Base-by-base conservation (phyloP, 768 basidiomycete genomes). In the Amanita pallidorosea region DNA sequence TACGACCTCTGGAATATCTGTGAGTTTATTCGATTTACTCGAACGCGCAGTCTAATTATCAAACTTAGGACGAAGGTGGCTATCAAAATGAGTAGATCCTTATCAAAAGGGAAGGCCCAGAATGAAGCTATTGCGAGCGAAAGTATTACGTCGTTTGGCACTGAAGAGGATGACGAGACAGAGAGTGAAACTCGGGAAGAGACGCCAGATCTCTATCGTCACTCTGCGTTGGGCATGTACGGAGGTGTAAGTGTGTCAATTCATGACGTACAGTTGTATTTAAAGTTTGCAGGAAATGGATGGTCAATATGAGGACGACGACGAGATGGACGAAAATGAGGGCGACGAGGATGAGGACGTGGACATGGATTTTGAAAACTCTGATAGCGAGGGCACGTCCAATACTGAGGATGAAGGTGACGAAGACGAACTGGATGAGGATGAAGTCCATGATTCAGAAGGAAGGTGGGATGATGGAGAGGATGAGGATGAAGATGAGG, bases 141-240 rank as follows among this genome's bases (percentile, higher is more conserved):
- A 29, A 75, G 64, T 47, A 77, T 73, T 8, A 70, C 75, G 1
- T 81, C 80, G 42, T 62, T 68, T 43, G 76, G 75, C 5, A 75
- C 77, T 2, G 80, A 81, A 4, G 80, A 80, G 13, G 80, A 77
- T 7, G 79, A 80, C n/a, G 76, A 76, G 17, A 71, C 69, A 6
- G 79, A 75, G 47, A 78, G 71, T 33, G 66, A 63, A 23, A 75
- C 66, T 25, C 77, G 85, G 7, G 87, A 88, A 62, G 87, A 88
- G 62, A 90, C 91, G 1, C 90, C 91, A 4, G 92, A 98, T 65
- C 69, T 98, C 17, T 98, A 98, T 67, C 85, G 94, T 41, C 93
- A 92, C 64, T 98, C 96, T 1, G 89, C 96, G 8, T 75, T 99
- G 34, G 96, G 94, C 55, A 93, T 98, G 93, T 92, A 83, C 63